Evolutionary conservation across 1,284 basidiomycete species (phyloP).

Genomic region (Entoloma clypeatum): DNA sequence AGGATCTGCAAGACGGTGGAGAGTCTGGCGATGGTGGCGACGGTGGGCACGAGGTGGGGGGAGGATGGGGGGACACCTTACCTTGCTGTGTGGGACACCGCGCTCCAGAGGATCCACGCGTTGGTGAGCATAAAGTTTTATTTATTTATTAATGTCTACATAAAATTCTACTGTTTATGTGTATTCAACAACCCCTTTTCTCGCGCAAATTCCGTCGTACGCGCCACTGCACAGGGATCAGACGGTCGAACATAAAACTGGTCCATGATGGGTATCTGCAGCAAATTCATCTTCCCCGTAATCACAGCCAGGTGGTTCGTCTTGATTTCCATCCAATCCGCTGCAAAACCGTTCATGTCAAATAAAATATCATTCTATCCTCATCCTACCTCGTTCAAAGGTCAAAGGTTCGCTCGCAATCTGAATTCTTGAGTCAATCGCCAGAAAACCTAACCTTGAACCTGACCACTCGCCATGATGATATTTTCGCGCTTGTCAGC

Average conservation of each 20-base stretch:
- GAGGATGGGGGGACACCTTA: slow-evolving; percentile 24
- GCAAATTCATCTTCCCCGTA: slow-evolving; percentile 89
- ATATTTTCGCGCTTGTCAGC: slow-evolving; percentile 94
- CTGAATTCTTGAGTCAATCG: slow-evolving; percentile 27
- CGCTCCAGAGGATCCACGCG: slow-evolving; percentile 66
- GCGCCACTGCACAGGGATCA: slow-evolving; percentile 59
- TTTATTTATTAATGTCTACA: not conserved
- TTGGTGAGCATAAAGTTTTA: slow-evolving; percentile 21
- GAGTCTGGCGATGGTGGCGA: slow-evolving; percentile 39
- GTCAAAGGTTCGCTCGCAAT: slow-evolving; percentile 91
- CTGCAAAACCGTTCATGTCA: slow-evolving; percentile 33
- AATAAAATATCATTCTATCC: not conserved
- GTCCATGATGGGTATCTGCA: slow-evolving; percentile 93
- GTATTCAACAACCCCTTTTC: slow-evolving; percentile 70
- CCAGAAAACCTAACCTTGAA: not conserved
- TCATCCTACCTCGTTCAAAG: slow-evolving; percentile 78
- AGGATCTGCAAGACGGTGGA: slow-evolving; percentile 78
- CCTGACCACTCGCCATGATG: slow-evolving; percentile 60
- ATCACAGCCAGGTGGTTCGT: slow-evolving; percentile 93
- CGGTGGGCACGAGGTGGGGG: slow-evolving; percentile 8
- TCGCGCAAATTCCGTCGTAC: slow-evolving; percentile 70
- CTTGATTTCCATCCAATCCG: slow-evolving; percentile 95
- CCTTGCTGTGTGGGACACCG: slow-evolving; percentile 62
- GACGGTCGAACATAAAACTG: slow-evolving; percentile 83
- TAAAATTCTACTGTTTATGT: slow-evolving; percentile 30